phyloP scores from a whole-genome alignment of 1,284 basidiomycete species.

The Sporisorium iseilematis-ciliati region DNA sequence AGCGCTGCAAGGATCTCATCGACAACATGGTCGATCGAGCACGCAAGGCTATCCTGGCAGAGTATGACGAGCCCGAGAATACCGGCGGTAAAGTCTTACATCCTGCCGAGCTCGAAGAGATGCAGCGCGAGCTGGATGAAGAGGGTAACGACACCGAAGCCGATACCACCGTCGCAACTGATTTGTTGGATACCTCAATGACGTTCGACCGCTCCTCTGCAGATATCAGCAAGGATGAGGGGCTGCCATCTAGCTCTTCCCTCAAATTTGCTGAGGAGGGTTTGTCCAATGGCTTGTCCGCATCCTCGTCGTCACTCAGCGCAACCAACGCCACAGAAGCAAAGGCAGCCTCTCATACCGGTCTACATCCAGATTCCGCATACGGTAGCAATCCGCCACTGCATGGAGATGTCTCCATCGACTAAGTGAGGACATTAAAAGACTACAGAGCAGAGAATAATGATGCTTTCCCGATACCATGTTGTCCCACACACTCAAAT shows the following conservation, averaged over 20 bases:
- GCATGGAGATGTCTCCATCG: constrained; percentile 38
- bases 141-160: constrained; percentile 17
- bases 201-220: constrained; percentile 22
- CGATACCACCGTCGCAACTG: constrained; percentile 18
- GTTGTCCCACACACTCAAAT: not conserved
- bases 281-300: not conserved
- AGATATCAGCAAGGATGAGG: constrained; percentile 15
- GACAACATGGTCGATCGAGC: constrained; percentile 56
- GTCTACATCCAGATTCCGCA: constrained; percentile 12
- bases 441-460: not conserved
- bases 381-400: constrained; percentile 1
- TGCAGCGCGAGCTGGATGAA: constrained; percentile 33
- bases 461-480: constrained; percentile 6
- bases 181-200: constrained; percentile 15
- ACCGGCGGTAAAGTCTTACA: constrained; percentile 57
- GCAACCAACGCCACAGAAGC: not conserved
- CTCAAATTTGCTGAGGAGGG: constrained; percentile 6
- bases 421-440: constrained; percentile 18
- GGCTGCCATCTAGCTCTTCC: constrained; percentile 8
- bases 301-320: not conserved
- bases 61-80: constrained; percentile 32
- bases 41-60: constrained; percentile 46
- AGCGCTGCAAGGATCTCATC: constrained; percentile 54
- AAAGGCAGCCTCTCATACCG: not conserved
- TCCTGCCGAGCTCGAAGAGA: constrained; percentile 56